Evolutionary conservation across 2,329 filamentous ascomycete genomes (phyloP), one percentile per base, ranked within the genome.

Genomic region (Aspergillus awamori): DNA sequence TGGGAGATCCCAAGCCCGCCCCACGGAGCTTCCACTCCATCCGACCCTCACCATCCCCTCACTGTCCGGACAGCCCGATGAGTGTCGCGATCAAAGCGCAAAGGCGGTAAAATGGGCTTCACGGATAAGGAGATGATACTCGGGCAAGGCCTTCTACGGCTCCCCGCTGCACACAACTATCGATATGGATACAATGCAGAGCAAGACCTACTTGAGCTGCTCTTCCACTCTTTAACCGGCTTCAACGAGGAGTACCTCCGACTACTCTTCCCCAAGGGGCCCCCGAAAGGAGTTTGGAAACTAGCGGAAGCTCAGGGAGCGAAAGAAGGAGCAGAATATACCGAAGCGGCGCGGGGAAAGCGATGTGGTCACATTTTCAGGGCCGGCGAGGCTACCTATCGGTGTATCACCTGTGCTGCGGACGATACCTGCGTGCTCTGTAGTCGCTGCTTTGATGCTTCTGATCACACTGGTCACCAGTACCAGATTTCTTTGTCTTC

Each of bases 361-460:
- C 89, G 93, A 51, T 99, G 95, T 75, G 96, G 95, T 4, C 96
- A 99, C 80, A 98, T 99, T 64, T 97, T 99, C 84, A 94, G 94
- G 78, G 85, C 87, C 13, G 95, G 94, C 54, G 95, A 99, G 81
- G 93, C 93, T 59, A 94, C 92, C 61, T 99, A 98, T 76, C 86
- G 90, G 70, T 99, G 95, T 83, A 90, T 93, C 70, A 98, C 94
- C 8, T 99, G 95, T 77, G 92, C 92, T 52, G 88, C 90, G 48
- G 96, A 99, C 76, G 94, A 97, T 66, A 98, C 95, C 0, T 98
- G 94, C 77, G 94, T 95, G 53, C 84, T 99, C 15, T 99, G 95
- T 80, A 92, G 91, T 71, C 89, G 89, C 67, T 99, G 95, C 79
- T 99, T 97, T 75, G 92, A 98, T 72, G 88, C 93, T 26, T 98